Percentiles rank a stretch among this genome's conserved stretches.
Conservation (phyloP, 1,284 basidiomycete genomes). For the Sporisorium reilianum region DNA sequence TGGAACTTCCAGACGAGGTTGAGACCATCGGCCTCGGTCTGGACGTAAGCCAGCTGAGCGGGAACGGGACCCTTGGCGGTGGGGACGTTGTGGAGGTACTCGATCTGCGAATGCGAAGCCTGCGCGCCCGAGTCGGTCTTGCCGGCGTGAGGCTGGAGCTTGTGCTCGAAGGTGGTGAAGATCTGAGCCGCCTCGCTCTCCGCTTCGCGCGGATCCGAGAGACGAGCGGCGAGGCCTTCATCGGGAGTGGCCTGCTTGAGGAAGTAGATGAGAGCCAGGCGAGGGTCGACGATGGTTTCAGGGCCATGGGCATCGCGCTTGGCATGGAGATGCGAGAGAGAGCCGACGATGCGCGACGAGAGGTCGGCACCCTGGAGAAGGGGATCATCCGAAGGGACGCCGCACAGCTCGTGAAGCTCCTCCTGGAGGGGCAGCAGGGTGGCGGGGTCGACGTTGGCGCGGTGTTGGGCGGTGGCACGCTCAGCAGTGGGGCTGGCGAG, state of each 20-base stretch:
- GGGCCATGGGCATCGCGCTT: slow-evolving; percentile 40
- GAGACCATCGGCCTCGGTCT: slow-evolving; percentile 43
- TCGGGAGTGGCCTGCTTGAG: slow-evolving; percentile 56
- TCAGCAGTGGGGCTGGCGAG: slow-evolving; percentile 16
- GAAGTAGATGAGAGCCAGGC: slow-evolving; percentile 57
- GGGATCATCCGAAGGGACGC: slow-evolving; percentile 50
- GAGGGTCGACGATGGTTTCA: slow-evolving; percentile 49
- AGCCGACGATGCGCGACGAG: slow-evolving; percentile 44
- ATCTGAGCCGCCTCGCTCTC: slow-evolving; percentile 49
- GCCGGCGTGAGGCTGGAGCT: slow-evolving; percentile 49
- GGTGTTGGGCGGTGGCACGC: slow-evolving; percentile 17
- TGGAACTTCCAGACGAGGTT: slow-evolving; percentile 60
- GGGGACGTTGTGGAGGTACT: slow-evolving; percentile 56
- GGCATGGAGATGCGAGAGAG: slow-evolving; percentile 31
- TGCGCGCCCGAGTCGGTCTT: slow-evolving; percentile 47
- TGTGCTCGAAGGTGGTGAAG: slow-evolving; percentile 54
- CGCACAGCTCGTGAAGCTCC: slow-evolving; percentile 55
- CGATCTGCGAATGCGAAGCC: slow-evolving; percentile 46
- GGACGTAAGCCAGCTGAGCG: slow-evolving; percentile 60
- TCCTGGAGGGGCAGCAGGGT: slow-evolving; percentile 46
- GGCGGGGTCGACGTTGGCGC: slow-evolving; percentile 30
- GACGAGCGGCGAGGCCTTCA: slow-evolving; percentile 38
- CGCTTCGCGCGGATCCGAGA: slow-evolving; percentile 36
- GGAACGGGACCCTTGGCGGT: slow-evolving; percentile 56
- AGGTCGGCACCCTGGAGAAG: slow-evolving; percentile 56